A percentile compares a stretch with the other conserved stretches of the same genome.
Conservation (phyloP, 441 rosid genomes). For the Corymbia calophylla region DNA sequence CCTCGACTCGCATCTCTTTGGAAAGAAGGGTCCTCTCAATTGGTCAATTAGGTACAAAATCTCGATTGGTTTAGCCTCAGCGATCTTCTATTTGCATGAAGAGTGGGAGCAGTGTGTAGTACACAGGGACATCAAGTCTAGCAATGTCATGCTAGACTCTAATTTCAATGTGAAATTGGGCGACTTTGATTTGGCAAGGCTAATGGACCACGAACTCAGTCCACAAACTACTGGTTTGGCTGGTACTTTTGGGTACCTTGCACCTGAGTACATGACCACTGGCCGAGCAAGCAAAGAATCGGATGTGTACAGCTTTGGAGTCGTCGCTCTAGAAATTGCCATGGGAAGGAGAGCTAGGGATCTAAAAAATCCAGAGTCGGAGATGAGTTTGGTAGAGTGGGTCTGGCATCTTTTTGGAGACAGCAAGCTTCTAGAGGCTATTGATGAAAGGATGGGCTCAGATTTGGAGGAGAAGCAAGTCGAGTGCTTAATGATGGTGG, state of each 20-base stretch:
- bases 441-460: conserved; percentile 15
- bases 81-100: conserved; percentile 42
- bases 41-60: conserved; percentile 36
- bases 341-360: conserved; percentile 26
- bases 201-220: conserved; percentile 39
- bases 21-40: conserved; percentile 18
- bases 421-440: conserved; percentile 3
- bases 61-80: conserved; percentile 37
- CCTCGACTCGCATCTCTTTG: conserved; percentile 36
- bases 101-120: conserved; percentile 52
- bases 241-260: no score
- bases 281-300: conserved; percentile 35
- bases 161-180: conserved; percentile 43
- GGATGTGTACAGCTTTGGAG: conserved; percentile 37
- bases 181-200: conserved; percentile 48
- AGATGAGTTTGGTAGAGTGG: conserved; percentile 36
- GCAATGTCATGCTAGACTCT: conserved; percentile 46
- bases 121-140: conserved; percentile 43
- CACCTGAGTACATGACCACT: conserved; percentile 36
- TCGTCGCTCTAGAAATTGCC: conserved; percentile 31
- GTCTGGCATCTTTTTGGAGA: conserved; percentile 36
- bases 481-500: conserved; percentile 26
- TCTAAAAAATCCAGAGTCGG: not conserved
- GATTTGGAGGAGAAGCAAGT: conserved; percentile 15
- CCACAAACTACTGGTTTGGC: conserved; percentile 37